These are phyloP conservation scores for Stachybotrys chartarum DNA, from an alignment of 2,329 filamentous ascomycete genomes.

Conservation along the genomic window DNA sequence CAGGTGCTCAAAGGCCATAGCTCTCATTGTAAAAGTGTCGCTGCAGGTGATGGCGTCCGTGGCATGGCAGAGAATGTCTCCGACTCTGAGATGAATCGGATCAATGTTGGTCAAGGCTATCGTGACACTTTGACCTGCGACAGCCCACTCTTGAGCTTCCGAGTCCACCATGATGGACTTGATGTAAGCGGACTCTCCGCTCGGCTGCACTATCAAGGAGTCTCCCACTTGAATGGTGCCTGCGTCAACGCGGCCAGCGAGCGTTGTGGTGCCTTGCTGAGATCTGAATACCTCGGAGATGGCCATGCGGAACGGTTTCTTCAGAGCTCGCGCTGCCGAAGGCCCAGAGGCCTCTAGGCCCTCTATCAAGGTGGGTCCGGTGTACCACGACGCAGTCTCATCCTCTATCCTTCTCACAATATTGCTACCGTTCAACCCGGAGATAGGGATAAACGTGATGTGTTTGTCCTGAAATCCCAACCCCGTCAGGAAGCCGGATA, in stretches of 20 bases:
- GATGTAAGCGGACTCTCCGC: slow-evolving; percentile 71
- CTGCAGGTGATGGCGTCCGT: slow-evolving; percentile 61
- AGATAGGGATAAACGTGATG: slow-evolving; percentile 81
- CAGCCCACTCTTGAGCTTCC: slow-evolving; percentile 74
- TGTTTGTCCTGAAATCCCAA: slow-evolving; percentile 79
- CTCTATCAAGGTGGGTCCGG: slow-evolving; percentile 69
- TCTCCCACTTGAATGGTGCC: slow-evolving; percentile 84
- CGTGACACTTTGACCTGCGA: slow-evolving; percentile 82
- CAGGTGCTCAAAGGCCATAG: slow-evolving; percentile 82
- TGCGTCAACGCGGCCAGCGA: slow-evolving; percentile 79
- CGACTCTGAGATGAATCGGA: slow-evolving; percentile 69
- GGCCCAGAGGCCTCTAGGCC: slow-evolving; percentile 81
- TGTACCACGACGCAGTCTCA: slow-evolving; percentile 67
- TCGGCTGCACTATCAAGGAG: slow-evolving; percentile 69
- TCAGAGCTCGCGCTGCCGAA: slow-evolving; percentile 54
- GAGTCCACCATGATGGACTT: slow-evolving; percentile 75
- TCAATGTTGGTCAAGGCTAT: slow-evolving; percentile 85
- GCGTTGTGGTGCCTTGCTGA: slow-evolving; percentile 71
- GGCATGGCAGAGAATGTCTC: slow-evolving; percentile 77
- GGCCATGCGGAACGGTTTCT: slow-evolving; percentile 77
- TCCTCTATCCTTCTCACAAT: slow-evolving; percentile 55
- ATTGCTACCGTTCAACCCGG: slow-evolving; percentile 84
- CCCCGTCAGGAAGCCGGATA: slow-evolving; percentile 72
- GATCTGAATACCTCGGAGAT: slow-evolving; percentile 84
- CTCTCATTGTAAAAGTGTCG: slow-evolving; percentile 71